These are phyloP conservation scores for Termitomyces eurrhizus DNA, from an alignment of 768 basidiomycete genomes.

Conservation along the genomic window DNA sequence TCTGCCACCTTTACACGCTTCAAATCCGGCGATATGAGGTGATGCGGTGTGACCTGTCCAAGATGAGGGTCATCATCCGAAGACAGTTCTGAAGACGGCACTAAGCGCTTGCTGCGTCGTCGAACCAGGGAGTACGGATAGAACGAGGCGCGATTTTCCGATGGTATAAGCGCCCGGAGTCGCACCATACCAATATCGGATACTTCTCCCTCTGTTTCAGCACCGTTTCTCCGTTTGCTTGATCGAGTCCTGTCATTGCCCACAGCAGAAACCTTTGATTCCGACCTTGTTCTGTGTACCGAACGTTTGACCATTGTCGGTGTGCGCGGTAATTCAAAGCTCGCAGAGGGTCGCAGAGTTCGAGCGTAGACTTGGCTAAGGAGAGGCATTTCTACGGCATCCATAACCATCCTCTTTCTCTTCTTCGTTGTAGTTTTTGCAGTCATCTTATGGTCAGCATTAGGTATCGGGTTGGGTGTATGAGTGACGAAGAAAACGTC, in stretches of 20 bases:
- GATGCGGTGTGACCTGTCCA: constrained; percentile 69
- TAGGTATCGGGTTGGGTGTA: background rate
- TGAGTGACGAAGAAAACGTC: constrained; percentile 13
- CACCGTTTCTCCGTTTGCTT: constrained; percentile 13
- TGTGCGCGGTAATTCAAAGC: constrained; percentile 3
- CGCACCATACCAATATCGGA: background rate
- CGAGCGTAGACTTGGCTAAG: constrained; percentile 12
- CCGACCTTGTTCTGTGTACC: constrained; percentile 4
- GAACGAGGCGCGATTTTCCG: background rate
- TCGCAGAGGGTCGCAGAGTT: constrained; percentile 5
- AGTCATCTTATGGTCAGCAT: background rate
- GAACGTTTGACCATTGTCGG: background rate
- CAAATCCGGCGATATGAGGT: constrained; percentile 58
- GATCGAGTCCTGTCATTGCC: background rate
- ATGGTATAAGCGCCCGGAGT: constrained; percentile 1
- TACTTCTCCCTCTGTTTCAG: background rate
- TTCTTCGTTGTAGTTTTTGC: constrained; percentile 25
- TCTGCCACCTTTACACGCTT: constrained; percentile 30
- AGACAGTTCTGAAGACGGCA: constrained; percentile 30
- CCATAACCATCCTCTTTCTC: constrained; percentile 33
- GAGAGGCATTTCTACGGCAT: constrained; percentile 20
- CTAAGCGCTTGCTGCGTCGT: background rate
- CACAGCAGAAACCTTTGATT: background rate
- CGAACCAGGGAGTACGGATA: constrained; percentile 7
- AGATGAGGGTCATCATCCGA: constrained; percentile 65